These are phyloP conservation scores for Jackrogersella multiformis DNA, from an alignment of 495 filamentous ascomycete genomes.

Conservation along the genomic window DNA sequence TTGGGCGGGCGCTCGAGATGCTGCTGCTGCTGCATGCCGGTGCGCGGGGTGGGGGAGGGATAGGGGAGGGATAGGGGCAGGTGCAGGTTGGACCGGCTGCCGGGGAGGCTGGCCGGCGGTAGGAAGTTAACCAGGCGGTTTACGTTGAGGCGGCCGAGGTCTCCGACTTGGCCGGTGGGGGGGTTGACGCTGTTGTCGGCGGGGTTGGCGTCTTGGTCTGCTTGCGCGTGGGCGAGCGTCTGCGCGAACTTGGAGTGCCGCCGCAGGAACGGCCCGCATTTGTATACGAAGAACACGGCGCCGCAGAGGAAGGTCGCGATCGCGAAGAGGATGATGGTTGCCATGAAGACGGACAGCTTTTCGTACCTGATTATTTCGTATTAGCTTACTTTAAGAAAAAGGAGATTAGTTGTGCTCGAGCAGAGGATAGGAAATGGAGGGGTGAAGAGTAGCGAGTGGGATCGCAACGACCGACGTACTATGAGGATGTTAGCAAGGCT, in stretches of 20 bases:
- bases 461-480: conserved; percentile 10
- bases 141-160: neutral
- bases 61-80: neutral
- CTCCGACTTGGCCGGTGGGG: neutral
- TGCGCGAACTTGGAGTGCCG: conserved; percentile 69
- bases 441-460: neutral
- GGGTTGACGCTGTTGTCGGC: neutral
- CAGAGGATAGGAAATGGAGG: conserved; percentile 50
- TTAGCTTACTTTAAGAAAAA: conserved; percentile 31
- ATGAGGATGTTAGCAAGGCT: conserved; percentile 1
- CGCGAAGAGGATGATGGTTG: conserved; percentile 62
- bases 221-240: conserved; percentile 21
- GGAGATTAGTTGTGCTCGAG: conserved; percentile 59
- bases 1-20: neutral
- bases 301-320: conserved; percentile 54
- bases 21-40: conserved; percentile 11
- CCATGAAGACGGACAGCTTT: conserved; percentile 67
- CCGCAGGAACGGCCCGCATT: conserved; percentile 66
- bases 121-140: conserved; percentile 23
- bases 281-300: conserved; percentile 61
- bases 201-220: neutral
- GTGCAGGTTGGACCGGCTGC: conserved; percentile 12
- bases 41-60: neutral
- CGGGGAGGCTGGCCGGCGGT: conserved; percentile 10
- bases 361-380: conserved; percentile 14